phyloP scores from a whole-genome alignment of 1,284 basidiomycete genomes.

The Neonothopanus nambi region DNA sequence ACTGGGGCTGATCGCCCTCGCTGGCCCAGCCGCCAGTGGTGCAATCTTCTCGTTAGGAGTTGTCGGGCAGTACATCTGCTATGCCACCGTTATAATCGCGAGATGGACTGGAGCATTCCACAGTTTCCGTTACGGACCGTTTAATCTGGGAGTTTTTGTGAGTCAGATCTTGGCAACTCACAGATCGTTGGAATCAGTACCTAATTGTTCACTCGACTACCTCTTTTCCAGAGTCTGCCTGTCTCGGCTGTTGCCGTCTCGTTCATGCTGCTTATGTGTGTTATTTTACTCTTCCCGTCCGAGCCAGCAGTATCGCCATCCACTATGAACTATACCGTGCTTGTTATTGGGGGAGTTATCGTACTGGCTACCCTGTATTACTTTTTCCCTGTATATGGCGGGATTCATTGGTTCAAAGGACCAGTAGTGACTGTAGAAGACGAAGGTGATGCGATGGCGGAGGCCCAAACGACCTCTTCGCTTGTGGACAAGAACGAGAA shows the following conservation, averaged over 20 bases:
- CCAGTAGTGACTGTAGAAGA: constrained; percentile 18
- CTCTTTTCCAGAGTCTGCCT: constrained; percentile 23
- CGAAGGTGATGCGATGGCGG: background rate
- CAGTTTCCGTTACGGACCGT: constrained; percentile 16
- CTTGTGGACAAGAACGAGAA: too few species aligned
- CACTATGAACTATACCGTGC: constrained; percentile 32
- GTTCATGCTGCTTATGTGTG: constrained; percentile 31
- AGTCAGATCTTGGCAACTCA: background rate
- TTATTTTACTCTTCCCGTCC: constrained; percentile 29
- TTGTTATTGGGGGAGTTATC: constrained; percentile 26
- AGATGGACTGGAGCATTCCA: constrained; percentile 28
- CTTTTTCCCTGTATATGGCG: constrained; percentile 26
- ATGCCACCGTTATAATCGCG: constrained; percentile 33
- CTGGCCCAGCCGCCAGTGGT: constrained; percentile 45
- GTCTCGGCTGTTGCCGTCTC: constrained; percentile 25
- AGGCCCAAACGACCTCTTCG: too few species aligned
- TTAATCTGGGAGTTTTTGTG: constrained; percentile 17
- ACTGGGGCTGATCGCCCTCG: constrained; percentile 47
- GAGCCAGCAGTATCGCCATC: constrained; percentile 16
- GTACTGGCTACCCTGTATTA: constrained; percentile 19
- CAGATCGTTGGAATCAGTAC: background rate
- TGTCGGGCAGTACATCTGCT: constrained; percentile 45
- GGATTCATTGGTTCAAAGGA: constrained; percentile 27
- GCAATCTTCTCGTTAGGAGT: constrained; percentile 51
- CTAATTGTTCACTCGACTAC: background rate